Conservation (phyloP, 1,284 basidiomycete genomes). For the Boletellus deceptivus region DNA sequence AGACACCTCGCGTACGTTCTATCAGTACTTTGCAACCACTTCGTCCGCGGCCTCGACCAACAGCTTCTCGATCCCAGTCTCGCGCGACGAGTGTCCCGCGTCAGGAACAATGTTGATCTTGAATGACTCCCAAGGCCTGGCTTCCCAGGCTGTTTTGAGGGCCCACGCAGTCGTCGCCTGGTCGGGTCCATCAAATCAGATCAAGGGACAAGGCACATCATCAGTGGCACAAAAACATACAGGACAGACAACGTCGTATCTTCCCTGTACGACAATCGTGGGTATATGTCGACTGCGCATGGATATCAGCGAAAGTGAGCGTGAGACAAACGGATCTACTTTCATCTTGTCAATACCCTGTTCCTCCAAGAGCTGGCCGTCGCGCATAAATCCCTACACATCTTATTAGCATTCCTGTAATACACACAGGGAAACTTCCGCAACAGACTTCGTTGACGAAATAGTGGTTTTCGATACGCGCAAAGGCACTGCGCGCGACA, state of each 20-base stretch:
- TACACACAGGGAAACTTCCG: not conserved
- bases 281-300: slow-evolving; percentile 77
- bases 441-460: slow-evolving; percentile 71
- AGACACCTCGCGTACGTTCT: not conserved
- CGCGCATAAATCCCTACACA: slow-evolving; percentile 78
- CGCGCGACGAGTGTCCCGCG: slow-evolving; percentile 87
- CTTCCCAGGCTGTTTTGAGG: slow-evolving; percentile 83
- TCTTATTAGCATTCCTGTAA: slow-evolving; percentile 5
- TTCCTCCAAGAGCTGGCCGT: slow-evolving; percentile 83
- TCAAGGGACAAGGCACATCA: no score
- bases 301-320: slow-evolving; percentile 11
- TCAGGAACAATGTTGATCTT: slow-evolving; percentile 77
- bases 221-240: slow-evolving; percentile 38
- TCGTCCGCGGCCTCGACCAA: slow-evolving; percentile 60
- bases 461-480: slow-evolving; percentile 91
- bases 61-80: slow-evolving; percentile 70
- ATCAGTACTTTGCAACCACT: slow-evolving; percentile 28
- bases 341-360: slow-evolving; percentile 91
- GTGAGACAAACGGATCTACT: slow-evolving; percentile 19
- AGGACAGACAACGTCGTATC: slow-evolving; percentile 80
- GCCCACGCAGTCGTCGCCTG: slow-evolving; percentile 78
- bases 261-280: slow-evolving; percentile 81
- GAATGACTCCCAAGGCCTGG: slow-evolving; percentile 46
- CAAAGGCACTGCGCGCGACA: slow-evolving; percentile 65
- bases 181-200: not conserved